Base-by-base conservation (phyloP, 78 protist genomes). In the Dictyostelium capitatum region DNA sequence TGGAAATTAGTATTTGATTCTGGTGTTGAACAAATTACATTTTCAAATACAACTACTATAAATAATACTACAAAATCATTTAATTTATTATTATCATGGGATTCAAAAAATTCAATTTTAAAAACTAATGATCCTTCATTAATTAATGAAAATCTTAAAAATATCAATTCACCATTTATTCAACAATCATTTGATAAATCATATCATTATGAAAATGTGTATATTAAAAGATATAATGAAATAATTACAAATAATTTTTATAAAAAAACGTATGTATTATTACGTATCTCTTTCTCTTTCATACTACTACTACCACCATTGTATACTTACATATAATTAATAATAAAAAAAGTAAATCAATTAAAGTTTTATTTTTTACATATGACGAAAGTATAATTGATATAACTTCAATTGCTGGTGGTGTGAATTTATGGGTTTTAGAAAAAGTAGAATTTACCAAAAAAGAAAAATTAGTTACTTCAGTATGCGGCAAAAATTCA, bases 301-400 rank as follows among this genome's bases (percentile, higher is more conserved):
- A n/a, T n/a, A n/a, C 10, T 20, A 23, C 9, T 0, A 56, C 23
- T 19, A 56, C 9, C 5, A n/a, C n/a, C n/a, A n/a, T n/a, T 20
- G 5, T 56, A 19, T 19, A 56, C 15, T 53, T 56, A 20, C 25
- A 54, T 54, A 54, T n/a, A n/a, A 6, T 54, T 54, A 54, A 19
- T 19, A 54, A 54, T 54, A 19, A 20, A 17, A 59, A 23, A 23
- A 62, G 70, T 23, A 62, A 62, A 62, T n/a, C 70, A 25, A 62
- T 62, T 62, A 62, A 62, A 62, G 70, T 62, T 62, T 3, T 62
- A 62, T 62, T 62, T 23, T 62, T 62, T 62, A 62, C 70, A 62
- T 25, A 62, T 25, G 70, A 62, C 23, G 12, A 11, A 62, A 6
- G 23, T 11, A 25, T 62, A 23, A 25, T 25, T 10, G 28, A 62